These are phyloP conservation scores for Tulasnella sp. DNA, from an alignment of 768 basidiomycete genomes.

Conservation along the genomic window DNA sequence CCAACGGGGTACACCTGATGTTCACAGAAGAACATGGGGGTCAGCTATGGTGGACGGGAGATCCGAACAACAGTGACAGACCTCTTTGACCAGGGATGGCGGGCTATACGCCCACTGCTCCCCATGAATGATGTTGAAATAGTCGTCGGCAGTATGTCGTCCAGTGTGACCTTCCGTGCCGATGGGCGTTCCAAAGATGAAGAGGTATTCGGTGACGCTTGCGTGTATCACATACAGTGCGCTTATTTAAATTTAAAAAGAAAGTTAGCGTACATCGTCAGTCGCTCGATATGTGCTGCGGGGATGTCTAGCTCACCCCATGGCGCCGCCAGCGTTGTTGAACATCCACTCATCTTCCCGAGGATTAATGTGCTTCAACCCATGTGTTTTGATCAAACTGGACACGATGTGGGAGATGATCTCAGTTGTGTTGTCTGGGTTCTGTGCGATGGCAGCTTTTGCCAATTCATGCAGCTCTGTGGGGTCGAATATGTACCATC, in stretches of 20 bases:
- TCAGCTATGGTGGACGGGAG: too few relatives aligned
- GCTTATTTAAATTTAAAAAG: conserved; percentile 25
- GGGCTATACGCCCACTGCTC: conserved; percentile 91
- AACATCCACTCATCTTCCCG: conserved; percentile 80
- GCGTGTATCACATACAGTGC: conserved; percentile 98
- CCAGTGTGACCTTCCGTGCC: conserved; percentile 97
- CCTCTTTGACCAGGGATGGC: conserved; percentile 74
- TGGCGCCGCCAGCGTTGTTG: conserved; percentile 95
- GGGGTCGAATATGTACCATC: conserved; percentile 83
- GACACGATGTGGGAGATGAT: conserved; percentile 76
- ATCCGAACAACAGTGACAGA: conserved; percentile 21
- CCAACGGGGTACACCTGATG: conserved; percentile 66
- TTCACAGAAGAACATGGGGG: too few relatives aligned
- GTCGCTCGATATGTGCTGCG: not conserved
- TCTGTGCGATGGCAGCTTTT: conserved; percentile 55
- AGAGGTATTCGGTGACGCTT: conserved; percentile 91
- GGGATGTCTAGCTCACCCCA: conserved; percentile 42
- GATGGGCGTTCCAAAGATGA: conserved; percentile 90
- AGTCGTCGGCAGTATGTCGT: conserved; percentile 92
- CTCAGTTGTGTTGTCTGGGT: conserved; percentile 51
- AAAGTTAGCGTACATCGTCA: not conserved
- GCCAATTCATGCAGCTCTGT: conserved; percentile 60
- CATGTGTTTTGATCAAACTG: conserved; percentile 67
- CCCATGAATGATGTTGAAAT: conserved; percentile 89
- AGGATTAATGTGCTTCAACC: conserved; percentile 42